phyloP scores from a whole-genome alignment of 2,329 filamentous ascomycete species.

The Huntiella omanensis region DNA sequence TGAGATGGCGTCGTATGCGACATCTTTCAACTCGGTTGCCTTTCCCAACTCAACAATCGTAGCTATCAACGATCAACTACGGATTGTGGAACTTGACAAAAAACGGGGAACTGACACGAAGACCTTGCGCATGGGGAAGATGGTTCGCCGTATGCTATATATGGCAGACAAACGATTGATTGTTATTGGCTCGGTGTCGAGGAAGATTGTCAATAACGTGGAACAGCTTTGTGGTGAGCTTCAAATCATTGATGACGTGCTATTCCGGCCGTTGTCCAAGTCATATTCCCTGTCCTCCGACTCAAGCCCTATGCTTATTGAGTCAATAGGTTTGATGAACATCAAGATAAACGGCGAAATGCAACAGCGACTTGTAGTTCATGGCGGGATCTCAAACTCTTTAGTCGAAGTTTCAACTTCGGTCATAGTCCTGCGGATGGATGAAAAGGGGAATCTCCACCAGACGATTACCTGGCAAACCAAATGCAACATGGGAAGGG shows the following conservation, averaged over 20 bases:
- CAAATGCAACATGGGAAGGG: too few relatives aligned
- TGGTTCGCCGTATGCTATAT: constrained; percentile 73
- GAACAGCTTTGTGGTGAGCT: constrained; percentile 69
- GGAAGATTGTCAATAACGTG: constrained; percentile 48
- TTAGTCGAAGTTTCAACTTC: too few relatives aligned
- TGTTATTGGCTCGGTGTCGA: constrained; percentile 67
- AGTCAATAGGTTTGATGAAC: too few relatives aligned
- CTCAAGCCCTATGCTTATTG: too few relatives aligned
- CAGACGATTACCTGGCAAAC: too few relatives aligned
- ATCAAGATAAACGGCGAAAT: too few relatives aligned
- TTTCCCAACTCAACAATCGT: constrained; percentile 69
- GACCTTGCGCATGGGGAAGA: constrained; percentile 59
- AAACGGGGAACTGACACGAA: constrained; percentile 79
- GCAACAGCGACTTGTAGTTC: too few relatives aligned
- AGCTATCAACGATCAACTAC: constrained; percentile 56
- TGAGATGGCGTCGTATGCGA: constrained; percentile 65
- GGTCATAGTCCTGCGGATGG: too few relatives aligned
- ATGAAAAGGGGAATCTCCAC: too few relatives aligned
- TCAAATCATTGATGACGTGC: constrained; percentile 74
- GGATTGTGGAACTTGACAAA: constrained; percentile 63
- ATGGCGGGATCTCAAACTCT: too few relatives aligned
- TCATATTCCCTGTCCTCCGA: constrained; percentile 35
- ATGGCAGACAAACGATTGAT: constrained; percentile 63
- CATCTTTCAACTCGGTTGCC: constrained; percentile 61
- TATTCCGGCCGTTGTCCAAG: constrained; percentile 59